These are phyloP conservation scores for Phycomyces nitens DNA, from an alignment of 192 early-diverging fungal species.

Conservation along the genomic window DNA sequence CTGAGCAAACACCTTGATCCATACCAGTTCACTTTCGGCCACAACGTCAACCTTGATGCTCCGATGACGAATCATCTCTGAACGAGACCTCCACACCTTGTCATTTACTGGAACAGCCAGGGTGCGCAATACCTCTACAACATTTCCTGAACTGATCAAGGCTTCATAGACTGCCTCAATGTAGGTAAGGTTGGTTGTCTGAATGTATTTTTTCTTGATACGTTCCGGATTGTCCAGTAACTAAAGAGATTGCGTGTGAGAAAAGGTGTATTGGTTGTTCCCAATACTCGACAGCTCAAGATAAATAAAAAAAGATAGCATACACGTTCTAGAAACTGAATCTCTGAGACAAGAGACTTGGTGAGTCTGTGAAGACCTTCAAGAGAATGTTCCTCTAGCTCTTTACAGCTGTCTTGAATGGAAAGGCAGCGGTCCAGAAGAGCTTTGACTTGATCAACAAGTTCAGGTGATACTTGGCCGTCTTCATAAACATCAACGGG, in stretches of 20 bases:
- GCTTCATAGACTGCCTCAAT: conserved; percentile 35
- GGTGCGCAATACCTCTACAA: conserved; percentile 16
- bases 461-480: too few relatives aligned
- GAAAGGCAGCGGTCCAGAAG: background rate
- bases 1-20: conserved; percentile 49
- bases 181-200: conserved; percentile 32
- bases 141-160: background rate
- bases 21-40: conserved; percentile 43
- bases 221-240: conserved; percentile 13
- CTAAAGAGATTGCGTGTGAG: conserved; percentile 21
- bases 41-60: conserved; percentile 46
- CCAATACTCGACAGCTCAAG: background rate
- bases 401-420: background rate
- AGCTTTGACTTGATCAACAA: too few relatives aligned
- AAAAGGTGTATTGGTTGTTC: background rate
- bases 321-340: conserved; percentile 31
- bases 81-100: conserved; percentile 12
- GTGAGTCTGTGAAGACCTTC: conserved; percentile 27
- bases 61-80: conserved; percentile 11
- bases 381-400: conserved; percentile 12
- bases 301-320: background rate
- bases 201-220: conserved; percentile 26
- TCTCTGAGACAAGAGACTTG: conserved; percentile 23
- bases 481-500: too few relatives aligned
- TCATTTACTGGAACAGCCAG: conserved; percentile 14